phyloP scores from a whole-genome alignment of 768 basidiomycete genomes.

The Pleurotus ostreatus region DNA sequence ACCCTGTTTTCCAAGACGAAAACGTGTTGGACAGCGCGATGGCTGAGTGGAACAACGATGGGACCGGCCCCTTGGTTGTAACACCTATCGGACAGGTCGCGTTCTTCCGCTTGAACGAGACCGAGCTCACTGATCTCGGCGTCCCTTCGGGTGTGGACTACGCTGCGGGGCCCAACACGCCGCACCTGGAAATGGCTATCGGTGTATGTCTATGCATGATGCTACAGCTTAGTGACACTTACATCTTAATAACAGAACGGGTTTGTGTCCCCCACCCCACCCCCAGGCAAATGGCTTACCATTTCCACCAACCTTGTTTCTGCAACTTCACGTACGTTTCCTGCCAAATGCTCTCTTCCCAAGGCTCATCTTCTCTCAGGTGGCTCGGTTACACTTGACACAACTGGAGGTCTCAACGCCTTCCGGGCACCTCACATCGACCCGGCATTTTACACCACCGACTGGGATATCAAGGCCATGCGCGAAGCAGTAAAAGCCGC shows the following conservation, averaged over 20 bases:
- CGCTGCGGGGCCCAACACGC: constrained; percentile 26
- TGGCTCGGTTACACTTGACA: constrained; percentile 33
- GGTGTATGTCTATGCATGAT: constrained; percentile 16
- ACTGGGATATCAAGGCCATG: constrained; percentile 26
- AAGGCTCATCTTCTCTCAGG: constrained; percentile 17
- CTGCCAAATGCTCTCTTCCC: not conserved
- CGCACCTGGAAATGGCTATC: constrained; percentile 31
- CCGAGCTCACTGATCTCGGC: constrained; percentile 13
- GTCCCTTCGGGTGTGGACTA: constrained; percentile 22
- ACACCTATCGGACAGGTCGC: constrained; percentile 19
- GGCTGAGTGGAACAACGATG: not conserved
- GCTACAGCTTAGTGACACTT: not conserved
- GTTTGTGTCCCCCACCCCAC: constrained; percentile 5
- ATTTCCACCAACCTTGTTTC: constrained; percentile 21
- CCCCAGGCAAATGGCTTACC: constrained; percentile 14
- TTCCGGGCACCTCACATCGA: constrained; percentile 47
- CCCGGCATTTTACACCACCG: constrained; percentile 36
- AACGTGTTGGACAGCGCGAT: constrained; percentile 12
- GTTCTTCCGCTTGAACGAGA: constrained; percentile 21
- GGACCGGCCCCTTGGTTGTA: constrained; percentile 18
- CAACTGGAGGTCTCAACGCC: constrained; percentile 28
- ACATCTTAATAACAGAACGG: constrained; percentile 1
- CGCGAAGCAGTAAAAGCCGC: constrained; percentile 19
- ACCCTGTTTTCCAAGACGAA: constrained; percentile 18
- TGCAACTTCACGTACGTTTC: constrained; percentile 29